phyloP scores from a whole-genome alignment of 768 basidiomycete species.

The Phaffia tasmanica region DNA sequence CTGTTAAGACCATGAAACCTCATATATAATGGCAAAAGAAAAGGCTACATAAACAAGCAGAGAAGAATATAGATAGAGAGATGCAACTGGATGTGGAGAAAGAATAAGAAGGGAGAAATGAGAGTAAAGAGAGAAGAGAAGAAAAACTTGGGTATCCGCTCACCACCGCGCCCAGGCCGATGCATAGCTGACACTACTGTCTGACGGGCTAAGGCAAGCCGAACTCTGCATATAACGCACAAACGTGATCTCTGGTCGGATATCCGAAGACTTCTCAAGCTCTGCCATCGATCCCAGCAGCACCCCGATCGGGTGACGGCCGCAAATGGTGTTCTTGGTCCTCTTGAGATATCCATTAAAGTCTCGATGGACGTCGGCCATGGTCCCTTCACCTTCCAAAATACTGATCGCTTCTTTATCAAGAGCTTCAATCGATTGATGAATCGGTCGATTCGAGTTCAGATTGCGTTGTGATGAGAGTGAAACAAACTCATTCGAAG shows the following conservation, averaged over 20 bases:
- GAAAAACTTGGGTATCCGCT: background rate
- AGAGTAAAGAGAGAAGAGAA: background rate
- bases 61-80: no score
- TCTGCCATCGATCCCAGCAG: conserved; percentile 62
- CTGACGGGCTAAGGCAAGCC: conserved; percentile 47
- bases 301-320: conserved; percentile 83
- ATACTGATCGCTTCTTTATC: conserved; percentile 75
- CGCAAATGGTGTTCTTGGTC: conserved; percentile 94
- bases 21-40: no score
- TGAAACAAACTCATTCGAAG: conserved; percentile 41
- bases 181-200: conserved; percentile 42
- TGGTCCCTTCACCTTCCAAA: conserved; percentile 29
- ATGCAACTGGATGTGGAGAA: no score
- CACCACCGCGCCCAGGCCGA: conserved; percentile 38
- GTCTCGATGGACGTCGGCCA: conserved; percentile 21
- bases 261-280: conserved; percentile 38
- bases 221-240: conserved; percentile 91
- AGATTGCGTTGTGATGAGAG: conserved; percentile 23
- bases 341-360: conserved; percentile 37
- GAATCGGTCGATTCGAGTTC: conserved; percentile 49
- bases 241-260: conserved; percentile 50
- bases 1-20: no score
- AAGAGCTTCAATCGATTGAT: conserved; percentile 67
- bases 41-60: no score
- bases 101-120: no score